These are phyloP conservation scores for Aspergillus kassunensis DNA, from an alignment of 495 filamentous ascomycete genomes.

Conservation along the genomic window DNA sequence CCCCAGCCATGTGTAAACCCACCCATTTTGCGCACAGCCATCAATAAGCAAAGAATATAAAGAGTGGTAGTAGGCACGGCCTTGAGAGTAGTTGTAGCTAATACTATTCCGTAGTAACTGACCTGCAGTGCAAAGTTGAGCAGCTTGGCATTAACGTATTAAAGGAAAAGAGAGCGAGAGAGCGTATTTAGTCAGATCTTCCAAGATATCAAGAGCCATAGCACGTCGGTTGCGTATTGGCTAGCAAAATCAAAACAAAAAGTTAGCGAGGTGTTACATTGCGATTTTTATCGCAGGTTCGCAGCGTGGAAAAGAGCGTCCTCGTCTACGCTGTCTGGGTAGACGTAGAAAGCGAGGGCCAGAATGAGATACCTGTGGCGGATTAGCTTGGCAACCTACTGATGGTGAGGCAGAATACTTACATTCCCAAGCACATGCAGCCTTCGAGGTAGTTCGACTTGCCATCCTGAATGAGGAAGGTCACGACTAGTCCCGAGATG, in stretches of 20 bases:
- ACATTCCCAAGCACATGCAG: conserved; percentile 78
- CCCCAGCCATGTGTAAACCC: too few relatives aligned
- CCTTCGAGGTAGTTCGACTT: conserved; percentile 96
- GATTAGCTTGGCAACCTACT: not conserved
- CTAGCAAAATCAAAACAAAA: not conserved
- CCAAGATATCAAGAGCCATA: not conserved
- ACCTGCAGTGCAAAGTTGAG: conserved; percentile 16
- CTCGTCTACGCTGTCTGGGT: conserved; percentile 58
- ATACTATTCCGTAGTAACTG: conserved; percentile 12
- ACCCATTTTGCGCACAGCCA: not conserved
- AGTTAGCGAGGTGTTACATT: not conserved
- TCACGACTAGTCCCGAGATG: conserved; percentile 82
- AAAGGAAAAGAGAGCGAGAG: not conserved
- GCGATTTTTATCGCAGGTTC: not conserved
- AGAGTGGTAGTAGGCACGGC: not conserved
- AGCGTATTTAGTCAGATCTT: not conserved
- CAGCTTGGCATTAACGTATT: not conserved
- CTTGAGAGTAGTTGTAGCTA: not conserved
- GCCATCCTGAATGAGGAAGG: conserved; percentile 88
- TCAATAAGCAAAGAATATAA: conserved; percentile 2
- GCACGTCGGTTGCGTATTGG: not conserved
- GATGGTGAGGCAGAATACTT: conserved; percentile 26
- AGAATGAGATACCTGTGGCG: conserved; percentile 68
- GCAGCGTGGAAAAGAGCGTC: conserved; percentile 14
- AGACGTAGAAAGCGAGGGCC: conserved; percentile 84